phyloP scores from a whole-genome alignment of 1,139 yeast genomes.

The Debaryomyces subglobosus region DNA sequence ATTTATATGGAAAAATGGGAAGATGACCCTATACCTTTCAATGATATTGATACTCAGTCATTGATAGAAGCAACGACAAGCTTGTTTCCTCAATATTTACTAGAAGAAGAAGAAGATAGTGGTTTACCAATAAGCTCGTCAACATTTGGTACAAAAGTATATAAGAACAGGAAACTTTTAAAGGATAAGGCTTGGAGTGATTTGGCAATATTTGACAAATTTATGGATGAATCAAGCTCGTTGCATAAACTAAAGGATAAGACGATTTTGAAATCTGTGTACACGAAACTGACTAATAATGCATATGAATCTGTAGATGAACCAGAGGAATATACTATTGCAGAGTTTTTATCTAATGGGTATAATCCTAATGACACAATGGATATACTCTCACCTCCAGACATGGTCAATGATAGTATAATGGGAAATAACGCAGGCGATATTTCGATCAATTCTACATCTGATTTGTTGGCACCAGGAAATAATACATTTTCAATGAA shows the following conservation, averaged over 20 bases:
- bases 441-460: conserved; percentile 33
- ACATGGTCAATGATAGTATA: conserved; percentile 33
- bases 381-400: conserved; percentile 21
- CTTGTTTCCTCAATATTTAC: conserved; percentile 39
- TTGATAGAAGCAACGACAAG: conserved; percentile 41
- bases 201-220: conserved; percentile 33
- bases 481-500: conserved; percentile 31
- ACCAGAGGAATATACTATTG: conserved; percentile 23
- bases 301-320: conserved; percentile 15
- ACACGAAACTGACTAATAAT: conserved; percentile 18
- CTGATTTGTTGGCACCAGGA: conserved; percentile 33
- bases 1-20: conserved; percentile 47
- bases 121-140: conserved; percentile 40
- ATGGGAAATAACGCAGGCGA: conserved; percentile 30
- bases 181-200: conserved; percentile 44
- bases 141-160: conserved; percentile 42
- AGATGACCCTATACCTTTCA: conserved; percentile 45
- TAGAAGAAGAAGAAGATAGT: conserved; percentile 49
- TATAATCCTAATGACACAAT: conserved; percentile 19
- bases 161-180: conserved; percentile 35
- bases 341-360: conserved; percentile 44
- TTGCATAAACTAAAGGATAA: conserved; percentile 28
- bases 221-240: conserved; percentile 25
- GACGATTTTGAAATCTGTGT: conserved; percentile 36
- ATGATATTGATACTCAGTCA: conserved; percentile 44